These are phyloP conservation scores for Talaromyces funiculosus DNA, from an alignment of 2,329 filamentous ascomycete species.

Conservation along the genomic window DNA sequence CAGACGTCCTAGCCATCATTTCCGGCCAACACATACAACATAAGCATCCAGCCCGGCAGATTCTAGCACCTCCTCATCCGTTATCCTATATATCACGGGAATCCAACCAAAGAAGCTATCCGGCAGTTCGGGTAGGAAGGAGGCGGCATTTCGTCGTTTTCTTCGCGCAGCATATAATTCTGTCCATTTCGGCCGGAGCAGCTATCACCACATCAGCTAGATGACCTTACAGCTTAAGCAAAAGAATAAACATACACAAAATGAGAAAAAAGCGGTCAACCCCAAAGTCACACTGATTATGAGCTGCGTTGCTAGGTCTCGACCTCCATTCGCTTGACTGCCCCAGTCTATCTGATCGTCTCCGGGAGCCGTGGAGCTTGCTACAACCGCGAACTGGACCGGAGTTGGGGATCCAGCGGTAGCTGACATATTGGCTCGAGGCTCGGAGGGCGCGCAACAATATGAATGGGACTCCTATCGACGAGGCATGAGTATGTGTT, in stretches of 20 bases:
- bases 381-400: background rate
- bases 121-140: slow-evolving; percentile 69
- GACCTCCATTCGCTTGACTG: slow-evolving; percentile 26
- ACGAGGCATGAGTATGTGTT: background rate
- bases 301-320: slow-evolving; percentile 41
- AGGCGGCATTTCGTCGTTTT: slow-evolving; percentile 61
- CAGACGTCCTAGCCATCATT: background rate
- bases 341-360: slow-evolving; percentile 18
- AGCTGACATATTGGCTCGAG: background rate
- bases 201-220: slow-evolving; percentile 42
- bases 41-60: slow-evolving; percentile 93
- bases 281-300: slow-evolving; percentile 40
- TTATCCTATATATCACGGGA: slow-evolving; percentile 73
- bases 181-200: slow-evolving; percentile 86
- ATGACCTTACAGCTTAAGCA: background rate
- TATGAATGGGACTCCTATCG: background rate
- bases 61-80: slow-evolving; percentile 80
- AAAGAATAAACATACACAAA: slow-evolving; percentile 36
- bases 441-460: background rate
- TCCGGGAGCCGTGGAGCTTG: slow-evolving; percentile 1
- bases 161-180: slow-evolving; percentile 85
- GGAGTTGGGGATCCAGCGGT: background rate
- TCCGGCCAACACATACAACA: slow-evolving; percentile 57
- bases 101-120: slow-evolving; percentile 92
- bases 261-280: slow-evolving; percentile 40